phyloP scores from a whole-genome alignment of 306 rosid species.

The Vigna mungo region DNA sequence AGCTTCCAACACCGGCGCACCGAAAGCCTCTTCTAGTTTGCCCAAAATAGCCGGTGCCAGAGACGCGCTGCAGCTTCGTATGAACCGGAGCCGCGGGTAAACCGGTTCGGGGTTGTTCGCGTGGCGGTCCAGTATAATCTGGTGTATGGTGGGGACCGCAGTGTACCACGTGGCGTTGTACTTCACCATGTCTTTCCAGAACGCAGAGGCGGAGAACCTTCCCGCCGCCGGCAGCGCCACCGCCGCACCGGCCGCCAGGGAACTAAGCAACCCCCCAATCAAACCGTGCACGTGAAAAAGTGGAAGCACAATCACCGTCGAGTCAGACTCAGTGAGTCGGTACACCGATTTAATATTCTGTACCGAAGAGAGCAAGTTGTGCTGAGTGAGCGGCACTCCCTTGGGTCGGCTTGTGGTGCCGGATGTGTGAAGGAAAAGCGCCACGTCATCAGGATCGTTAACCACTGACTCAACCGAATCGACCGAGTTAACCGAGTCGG shows the following conservation, averaged over 20 bases:
- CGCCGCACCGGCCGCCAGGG: conserved; percentile 67
- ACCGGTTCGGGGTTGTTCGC: conserved; percentile 57
- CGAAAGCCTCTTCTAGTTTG: conserved; percentile 70
- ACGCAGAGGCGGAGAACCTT: conserved; percentile 83
- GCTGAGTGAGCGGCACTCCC: conserved; percentile 88
- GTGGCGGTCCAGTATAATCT: conserved; percentile 89
- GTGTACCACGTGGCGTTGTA: conserved; percentile 91
- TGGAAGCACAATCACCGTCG: conserved; percentile 85
- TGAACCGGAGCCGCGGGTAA: conserved; percentile 85
- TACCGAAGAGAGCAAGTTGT: conserved; percentile 74
- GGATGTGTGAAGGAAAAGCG: conserved; percentile 95
- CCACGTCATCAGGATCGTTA: conserved; percentile 73
- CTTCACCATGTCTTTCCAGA: conserved; percentile 79
- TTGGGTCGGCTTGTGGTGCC: conserved; percentile 97
- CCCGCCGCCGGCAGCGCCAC: conserved; percentile 76
- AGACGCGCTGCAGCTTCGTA: conserved; percentile 90
- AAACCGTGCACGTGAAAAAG: conserved; percentile 89
- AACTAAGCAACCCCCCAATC: conserved; percentile 70
- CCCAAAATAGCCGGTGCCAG: conserved; percentile 74
- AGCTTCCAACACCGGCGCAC: conserved; percentile 90
- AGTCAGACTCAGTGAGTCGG: conserved; percentile 73
- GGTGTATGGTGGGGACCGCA: conserved; percentile 95
- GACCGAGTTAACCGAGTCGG: conserved; percentile 39
- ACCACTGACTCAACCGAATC: conserved; percentile 35
- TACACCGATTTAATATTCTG: conserved; percentile 75